Percentiles rank a stretch among this genome's conserved stretches.
These are phyloP conservation scores for Irpex lacteus DNA, from an alignment of 1,284 basidiomycete genomes.

Conservation along the genomic window DNA sequence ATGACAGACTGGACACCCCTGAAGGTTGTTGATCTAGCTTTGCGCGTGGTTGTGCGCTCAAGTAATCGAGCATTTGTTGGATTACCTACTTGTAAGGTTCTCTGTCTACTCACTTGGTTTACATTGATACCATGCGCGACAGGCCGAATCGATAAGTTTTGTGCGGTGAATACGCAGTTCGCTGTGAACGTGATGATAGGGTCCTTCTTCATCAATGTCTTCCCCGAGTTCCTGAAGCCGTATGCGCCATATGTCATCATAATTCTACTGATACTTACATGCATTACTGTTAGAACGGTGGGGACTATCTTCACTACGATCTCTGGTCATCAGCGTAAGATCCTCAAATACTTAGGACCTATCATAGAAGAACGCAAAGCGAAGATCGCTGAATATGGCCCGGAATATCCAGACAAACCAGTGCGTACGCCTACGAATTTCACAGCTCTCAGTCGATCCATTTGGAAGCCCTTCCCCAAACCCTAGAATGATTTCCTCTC, in stretches of 20 bases:
- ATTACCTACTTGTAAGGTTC: conserved; percentile 1
- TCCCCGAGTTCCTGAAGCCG: conserved; percentile 1
- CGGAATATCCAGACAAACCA: conserved; percentile 3
- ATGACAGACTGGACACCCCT: neutral
- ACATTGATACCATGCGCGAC: neutral
- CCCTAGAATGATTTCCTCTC: neutral
- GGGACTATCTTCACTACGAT: neutral
- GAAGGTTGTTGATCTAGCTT: neutral
- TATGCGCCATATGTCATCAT: neutral
- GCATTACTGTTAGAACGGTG: neutral
- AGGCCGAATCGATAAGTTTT: conserved; percentile 1
- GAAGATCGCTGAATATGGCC: neutral
- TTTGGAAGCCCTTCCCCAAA: neutral
- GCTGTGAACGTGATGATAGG: neutral
- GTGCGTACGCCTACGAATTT: neutral
- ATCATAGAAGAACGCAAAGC: conserved; percentile 1
- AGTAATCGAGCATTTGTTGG: conserved; percentile 3
- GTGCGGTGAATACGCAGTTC: neutral
- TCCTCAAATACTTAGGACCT: neutral
- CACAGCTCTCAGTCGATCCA: neutral
- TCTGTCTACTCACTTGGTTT: neutral
- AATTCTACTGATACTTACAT: neutral
- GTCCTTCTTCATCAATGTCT: neutral
- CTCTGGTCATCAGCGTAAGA: neutral
- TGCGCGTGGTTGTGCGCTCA: neutral